Evolutionary conservation across 176 grass and related monocot species (phyloP).

Genomic region (Stipa capillata): DNA sequence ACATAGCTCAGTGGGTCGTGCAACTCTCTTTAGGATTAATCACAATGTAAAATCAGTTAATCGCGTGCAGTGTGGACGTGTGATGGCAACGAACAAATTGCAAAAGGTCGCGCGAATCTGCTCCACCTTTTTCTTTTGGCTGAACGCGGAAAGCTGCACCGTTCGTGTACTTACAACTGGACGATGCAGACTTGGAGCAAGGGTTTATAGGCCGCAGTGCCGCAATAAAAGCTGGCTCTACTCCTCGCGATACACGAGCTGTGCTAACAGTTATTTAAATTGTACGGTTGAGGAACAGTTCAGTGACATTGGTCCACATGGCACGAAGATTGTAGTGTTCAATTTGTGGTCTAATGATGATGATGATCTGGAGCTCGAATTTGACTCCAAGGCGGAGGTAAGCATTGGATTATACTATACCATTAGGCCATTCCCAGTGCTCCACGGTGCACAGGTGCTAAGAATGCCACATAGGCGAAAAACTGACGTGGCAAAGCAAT

Average conservation of each 20-base stretch:
- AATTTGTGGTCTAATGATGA: constrained; percentile 69
- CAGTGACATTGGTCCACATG: constrained; percentile 59
- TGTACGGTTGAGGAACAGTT: constrained; percentile 47
- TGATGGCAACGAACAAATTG: neutral
- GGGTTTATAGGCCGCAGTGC: neutral
- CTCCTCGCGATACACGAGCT: neutral
- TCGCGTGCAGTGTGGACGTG: no score
- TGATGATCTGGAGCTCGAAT: constrained; percentile 70
- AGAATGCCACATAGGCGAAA: no score
- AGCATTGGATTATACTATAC: no score
- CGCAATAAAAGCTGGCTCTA: neutral
- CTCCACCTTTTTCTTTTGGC: neutral
- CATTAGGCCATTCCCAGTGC: no score
- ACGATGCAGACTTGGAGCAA: neutral
- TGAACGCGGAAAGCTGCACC: neutral
- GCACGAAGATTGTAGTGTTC: constrained; percentile 80
- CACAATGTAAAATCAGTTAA: no score
- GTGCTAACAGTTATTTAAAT: constrained; percentile 20
- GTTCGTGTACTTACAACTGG: constrained; percentile 7
- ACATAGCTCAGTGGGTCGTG: neutral
- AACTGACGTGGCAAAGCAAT: no score
- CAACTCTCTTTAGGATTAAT: neutral
- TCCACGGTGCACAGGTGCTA: no score
- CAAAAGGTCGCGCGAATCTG: neutral
- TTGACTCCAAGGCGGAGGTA: constrained; percentile 46